Evolutionary conservation across 2,329 filamentous ascomycete genomes (phyloP), one percentile per base, ranked within the genome.

Genomic region (Botrytis tulipae): DNA sequence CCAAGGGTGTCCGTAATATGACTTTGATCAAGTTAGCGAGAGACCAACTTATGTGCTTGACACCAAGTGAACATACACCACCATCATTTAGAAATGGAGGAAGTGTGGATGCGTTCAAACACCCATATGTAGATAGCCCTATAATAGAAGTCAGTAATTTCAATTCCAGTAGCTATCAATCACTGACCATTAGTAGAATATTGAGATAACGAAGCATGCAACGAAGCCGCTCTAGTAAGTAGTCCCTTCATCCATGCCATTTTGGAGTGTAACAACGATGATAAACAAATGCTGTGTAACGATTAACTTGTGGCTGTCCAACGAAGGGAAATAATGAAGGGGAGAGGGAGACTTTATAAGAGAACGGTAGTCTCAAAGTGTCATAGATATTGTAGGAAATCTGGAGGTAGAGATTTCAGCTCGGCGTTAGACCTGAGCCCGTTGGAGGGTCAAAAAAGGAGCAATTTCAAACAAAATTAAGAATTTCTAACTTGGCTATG

Each of bases 1-100:
- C 87, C 87, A 89, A 4, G 87, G 87, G 65, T 77, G 83, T 10
- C 85, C 85, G 73, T 85, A 82, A 37, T 85, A 84, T 18, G 46
- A 16, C 48, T 70, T 16, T 46, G n/a, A 8, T 7, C 12, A 35
- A 46, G 35, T 44, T 61, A 73, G 61, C 42, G 25, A 42, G 51
- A 0, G 32, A 61, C 22, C 6, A 69, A 32, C n/a, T n/a, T n/a
- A 54, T 25, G 9, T 42, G 1, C 37, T 68, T 16, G 25, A 42
- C n/a, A 9, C 20, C 0, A 40, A 32, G 37, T 69, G 48, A 57
- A 68, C 54, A 60, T 69, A 73, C 71, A 74, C 86, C 63, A 74
- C 86, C 86, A 78, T 86, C 82, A 2, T 78, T 81, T 25, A 87
- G 78, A 74, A 85, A 87, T 1, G 74, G 65, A n/a, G 82, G 81